Evolutionary conservation across 306 rosid species (phyloP).

Genomic region (Alnus rubra): DNA sequence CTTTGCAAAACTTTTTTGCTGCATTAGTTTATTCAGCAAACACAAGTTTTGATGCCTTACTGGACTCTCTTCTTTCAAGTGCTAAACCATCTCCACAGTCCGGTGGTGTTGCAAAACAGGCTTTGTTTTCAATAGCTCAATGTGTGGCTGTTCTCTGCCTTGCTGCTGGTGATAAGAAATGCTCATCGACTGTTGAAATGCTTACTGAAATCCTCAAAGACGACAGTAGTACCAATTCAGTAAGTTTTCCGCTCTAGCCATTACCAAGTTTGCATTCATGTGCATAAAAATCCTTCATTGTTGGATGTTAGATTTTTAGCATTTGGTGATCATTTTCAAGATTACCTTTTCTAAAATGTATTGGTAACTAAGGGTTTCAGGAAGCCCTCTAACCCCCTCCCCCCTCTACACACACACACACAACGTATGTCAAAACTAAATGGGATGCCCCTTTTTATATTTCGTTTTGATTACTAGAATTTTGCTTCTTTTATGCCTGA

Average conservation of each 20-base stretch:
- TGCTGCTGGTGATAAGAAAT: conserved; percentile 91
- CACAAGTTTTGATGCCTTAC: conserved; percentile 88
- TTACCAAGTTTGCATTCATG: neutral
- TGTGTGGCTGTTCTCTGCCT: conserved; percentile 98
- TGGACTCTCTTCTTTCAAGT: conserved; percentile 86
- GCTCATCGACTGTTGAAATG: conserved; percentile 88
- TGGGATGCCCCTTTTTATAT: neutral
- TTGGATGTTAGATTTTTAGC: neutral
- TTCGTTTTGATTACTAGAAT: neutral
- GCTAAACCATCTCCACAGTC: conserved; percentile 94
- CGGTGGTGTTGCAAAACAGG: conserved; percentile 98
- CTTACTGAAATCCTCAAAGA: conserved; percentile 88
- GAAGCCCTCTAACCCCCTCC: neutral
- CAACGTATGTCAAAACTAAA: neutral
- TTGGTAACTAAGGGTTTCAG: neutral
- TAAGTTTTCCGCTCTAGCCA: conserved; percentile 27
- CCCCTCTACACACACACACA: neutral
- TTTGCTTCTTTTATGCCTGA: neutral
- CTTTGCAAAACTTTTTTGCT: conserved; percentile 86
- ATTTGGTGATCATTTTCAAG: neutral
- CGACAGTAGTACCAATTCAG: conserved; percentile 79
- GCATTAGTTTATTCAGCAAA: conserved; percentile 90
- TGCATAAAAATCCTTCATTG: neutral
- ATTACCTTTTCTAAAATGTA: neutral
- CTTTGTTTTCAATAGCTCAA: conserved; percentile 91